These are phyloP conservation scores for Pseudogymnoascus sp. DNA, from an alignment of 2,329 filamentous ascomycete genomes.

Conservation along the genomic window DNA sequence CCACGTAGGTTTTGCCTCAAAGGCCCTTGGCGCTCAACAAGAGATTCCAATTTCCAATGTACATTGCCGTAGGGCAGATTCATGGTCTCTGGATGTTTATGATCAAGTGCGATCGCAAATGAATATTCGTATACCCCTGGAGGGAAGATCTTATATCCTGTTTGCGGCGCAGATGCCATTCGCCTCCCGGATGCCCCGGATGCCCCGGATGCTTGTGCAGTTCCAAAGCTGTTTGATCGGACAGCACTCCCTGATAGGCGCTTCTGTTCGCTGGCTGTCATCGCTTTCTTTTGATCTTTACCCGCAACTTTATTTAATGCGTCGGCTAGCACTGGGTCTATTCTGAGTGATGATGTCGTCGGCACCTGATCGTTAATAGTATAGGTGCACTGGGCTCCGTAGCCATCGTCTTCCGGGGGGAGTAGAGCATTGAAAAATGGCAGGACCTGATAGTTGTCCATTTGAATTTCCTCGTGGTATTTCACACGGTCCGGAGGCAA, in stretches of 20 bases:
- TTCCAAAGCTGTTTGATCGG: conserved; percentile 61
- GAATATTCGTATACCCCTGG: conserved; percentile 38
- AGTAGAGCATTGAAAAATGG: conserved; percentile 83
- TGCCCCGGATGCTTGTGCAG: conserved; percentile 49
- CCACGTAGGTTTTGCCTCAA: conserved; percentile 64
- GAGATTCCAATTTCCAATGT: conserved; percentile 61
- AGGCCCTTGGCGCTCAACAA: conserved; percentile 60
- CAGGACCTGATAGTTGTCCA: conserved; percentile 73
- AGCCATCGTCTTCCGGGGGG: conserved; percentile 50
- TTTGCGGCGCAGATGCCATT: conserved; percentile 43
- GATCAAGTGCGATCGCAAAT: conserved; percentile 79
- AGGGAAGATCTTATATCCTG: conserved; percentile 63
- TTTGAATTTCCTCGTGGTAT: conserved; percentile 72
- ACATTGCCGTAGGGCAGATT: conserved; percentile 63
- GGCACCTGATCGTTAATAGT: conserved; percentile 26
- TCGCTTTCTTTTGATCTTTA: not conserved
- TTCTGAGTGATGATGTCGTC: conserved; percentile 22
- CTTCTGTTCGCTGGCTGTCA: conserved; percentile 30
- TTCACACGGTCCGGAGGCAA: conserved; percentile 83
- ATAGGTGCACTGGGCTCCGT: conserved; percentile 56
- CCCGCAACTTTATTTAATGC: not conserved
- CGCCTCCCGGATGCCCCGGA: conserved; percentile 39
- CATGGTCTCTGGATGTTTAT: conserved; percentile 63
- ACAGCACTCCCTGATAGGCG: conserved; percentile 56
- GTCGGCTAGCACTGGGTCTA: not conserved